phyloP scores from a whole-genome alignment of 768 basidiomycete species.

The Daedalea quercina region DNA sequence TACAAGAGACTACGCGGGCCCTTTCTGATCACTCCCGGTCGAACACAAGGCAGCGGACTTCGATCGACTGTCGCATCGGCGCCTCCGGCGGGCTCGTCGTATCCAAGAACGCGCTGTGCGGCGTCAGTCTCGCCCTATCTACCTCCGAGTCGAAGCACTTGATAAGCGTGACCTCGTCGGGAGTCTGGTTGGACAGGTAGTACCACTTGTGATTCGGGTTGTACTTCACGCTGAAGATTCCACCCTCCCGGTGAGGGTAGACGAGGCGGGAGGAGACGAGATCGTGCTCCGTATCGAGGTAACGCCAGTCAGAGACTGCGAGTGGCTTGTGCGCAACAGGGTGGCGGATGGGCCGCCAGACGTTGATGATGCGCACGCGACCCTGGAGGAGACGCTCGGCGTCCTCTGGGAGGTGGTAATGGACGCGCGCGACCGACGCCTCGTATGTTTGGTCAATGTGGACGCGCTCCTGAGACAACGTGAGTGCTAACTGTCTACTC shows the following conservation, averaged over 20 bases:
- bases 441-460: conserved; percentile 39
- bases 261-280: conserved; percentile 31
- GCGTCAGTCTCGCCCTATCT: conserved; percentile 33
- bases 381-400: conserved; percentile 33
- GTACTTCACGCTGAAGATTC: conserved; percentile 29
- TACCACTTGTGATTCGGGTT: conserved; percentile 34
- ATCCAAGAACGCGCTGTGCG: conserved; percentile 38
- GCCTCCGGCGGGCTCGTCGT: conserved; percentile 26
- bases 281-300: conserved; percentile 29
- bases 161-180: conserved; percentile 35
- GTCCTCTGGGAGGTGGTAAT: conserved; percentile 30
- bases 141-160: conserved; percentile 39
- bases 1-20: conserved; percentile 13
- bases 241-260: conserved; percentile 28
- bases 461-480: conserved; percentile 24
- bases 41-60: conserved; percentile 37
- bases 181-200: conserved; percentile 31
- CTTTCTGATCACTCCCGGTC: conserved; percentile 26
- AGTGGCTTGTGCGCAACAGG: conserved; percentile 32
- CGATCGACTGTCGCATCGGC: conserved; percentile 36
- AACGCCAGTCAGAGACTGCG: conserved; percentile 34
- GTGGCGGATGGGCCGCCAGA: conserved; percentile 36
- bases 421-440: conserved; percentile 28
- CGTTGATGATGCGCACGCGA: conserved; percentile 36
- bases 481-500: not conserved